Conservation (phyloP, 495 filamentous ascomycete species). For the Pyrenula aspistea region DNA sequence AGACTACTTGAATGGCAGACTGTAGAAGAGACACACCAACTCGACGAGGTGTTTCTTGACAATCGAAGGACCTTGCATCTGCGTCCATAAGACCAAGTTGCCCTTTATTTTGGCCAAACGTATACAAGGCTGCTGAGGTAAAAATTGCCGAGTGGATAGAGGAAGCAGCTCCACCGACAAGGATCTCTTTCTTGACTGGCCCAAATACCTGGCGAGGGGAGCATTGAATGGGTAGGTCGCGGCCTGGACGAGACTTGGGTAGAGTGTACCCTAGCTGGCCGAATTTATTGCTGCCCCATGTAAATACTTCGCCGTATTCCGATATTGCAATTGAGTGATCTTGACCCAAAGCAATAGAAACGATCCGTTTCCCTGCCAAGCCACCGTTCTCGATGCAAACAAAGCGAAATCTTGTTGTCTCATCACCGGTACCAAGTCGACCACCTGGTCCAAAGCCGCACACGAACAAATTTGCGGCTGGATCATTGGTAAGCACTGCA, state of each 20-base stretch:
- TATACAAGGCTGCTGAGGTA: conserved; percentile 70
- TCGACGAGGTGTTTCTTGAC: conserved; percentile 69
- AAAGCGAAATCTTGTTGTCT: conserved; percentile 75
- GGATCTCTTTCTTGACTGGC: conserved; percentile 69
- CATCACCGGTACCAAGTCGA: conserved; percentile 79
- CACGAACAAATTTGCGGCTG: conserved; percentile 81
- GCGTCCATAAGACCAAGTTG: conserved; percentile 91
- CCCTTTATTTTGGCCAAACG: conserved; percentile 92
- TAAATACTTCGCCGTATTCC: conserved; percentile 70
- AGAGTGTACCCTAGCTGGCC: conserved; percentile 79
- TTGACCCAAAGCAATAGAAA: conserved; percentile 68
- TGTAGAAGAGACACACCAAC: conserved; percentile 81
- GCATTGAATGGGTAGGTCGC: conserved; percentile 70
- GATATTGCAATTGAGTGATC: conserved; percentile 84
- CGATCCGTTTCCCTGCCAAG: conserved; percentile 56
- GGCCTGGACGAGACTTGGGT: conserved; percentile 31
- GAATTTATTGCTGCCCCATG: conserved; percentile 83
- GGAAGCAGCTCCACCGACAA: conserved; percentile 81
- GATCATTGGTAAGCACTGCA: conserved; percentile 80
- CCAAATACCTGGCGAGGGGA: conserved; percentile 85
- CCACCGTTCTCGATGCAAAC: conserved; percentile 64
- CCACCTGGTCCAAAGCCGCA: conserved; percentile 89
- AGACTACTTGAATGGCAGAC: conserved; percentile 61
- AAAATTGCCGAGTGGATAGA: conserved; percentile 84
- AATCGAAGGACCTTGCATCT: conserved; percentile 77